These are phyloP conservation scores for Lenzites betulinus DNA, from an alignment of 768 basidiomycete genomes.

Conservation along the genomic window DNA sequence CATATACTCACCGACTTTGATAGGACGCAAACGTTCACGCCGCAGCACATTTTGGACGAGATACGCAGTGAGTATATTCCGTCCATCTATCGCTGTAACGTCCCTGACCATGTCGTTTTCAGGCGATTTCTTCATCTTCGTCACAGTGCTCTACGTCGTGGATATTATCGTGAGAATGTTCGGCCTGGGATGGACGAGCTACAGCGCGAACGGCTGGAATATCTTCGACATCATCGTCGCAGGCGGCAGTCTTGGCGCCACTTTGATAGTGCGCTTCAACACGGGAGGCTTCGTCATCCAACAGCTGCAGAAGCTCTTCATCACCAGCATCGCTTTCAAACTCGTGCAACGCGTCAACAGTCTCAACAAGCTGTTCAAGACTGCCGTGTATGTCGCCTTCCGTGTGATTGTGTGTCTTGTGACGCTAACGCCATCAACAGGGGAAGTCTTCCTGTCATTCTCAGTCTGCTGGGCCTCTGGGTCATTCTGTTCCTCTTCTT, in stretches of 20 bases:
- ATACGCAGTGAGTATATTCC: slow-evolving; percentile 55
- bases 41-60: slow-evolving; percentile 48
- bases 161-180: slow-evolving; percentile 79
- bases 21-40: slow-evolving; percentile 81
- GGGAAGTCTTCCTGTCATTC: slow-evolving; percentile 82
- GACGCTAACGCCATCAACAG: slow-evolving; percentile 39
- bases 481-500: slow-evolving; percentile 89
- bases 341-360: slow-evolving; percentile 86
- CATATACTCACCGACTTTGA: background rate
- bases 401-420: background rate
- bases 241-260: slow-evolving; percentile 81
- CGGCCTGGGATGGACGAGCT: slow-evolving; percentile 84
- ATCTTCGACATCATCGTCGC: slow-evolving; percentile 85
- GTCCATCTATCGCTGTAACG: background rate
- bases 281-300: slow-evolving; percentile 52
- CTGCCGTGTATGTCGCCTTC: slow-evolving; percentile 70
- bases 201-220: slow-evolving; percentile 93
- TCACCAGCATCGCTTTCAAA: slow-evolving; percentile 93
- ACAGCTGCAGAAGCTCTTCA: slow-evolving; percentile 86
- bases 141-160: slow-evolving; percentile 71
- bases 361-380: slow-evolving; percentile 96
- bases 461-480: slow-evolving; percentile 87
- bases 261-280: slow-evolving; percentile 64
- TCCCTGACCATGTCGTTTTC: background rate
- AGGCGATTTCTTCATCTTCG: slow-evolving; percentile 78